Evolutionary conservation across 768 basidiomycete species (phyloP), one percentile per base, ranked within the genome.

Genomic region (Lentinus brumalis): DNA sequence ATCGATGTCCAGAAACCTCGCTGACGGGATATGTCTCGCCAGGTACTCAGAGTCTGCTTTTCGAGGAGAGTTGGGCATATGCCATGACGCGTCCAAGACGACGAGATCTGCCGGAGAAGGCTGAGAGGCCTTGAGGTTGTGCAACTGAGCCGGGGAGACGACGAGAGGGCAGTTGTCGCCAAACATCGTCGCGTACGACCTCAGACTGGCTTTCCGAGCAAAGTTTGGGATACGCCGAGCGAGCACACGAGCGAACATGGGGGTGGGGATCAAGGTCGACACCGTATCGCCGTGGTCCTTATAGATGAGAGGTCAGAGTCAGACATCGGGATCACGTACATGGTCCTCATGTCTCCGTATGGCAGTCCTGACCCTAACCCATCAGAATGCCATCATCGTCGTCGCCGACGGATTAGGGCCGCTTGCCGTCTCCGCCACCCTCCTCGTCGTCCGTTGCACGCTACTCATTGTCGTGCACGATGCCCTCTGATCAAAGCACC

Each of bases 401-500:
- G 40, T 56, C 51, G 50, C 51, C 46, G 56, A 45, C 46, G 59
- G 44, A 53, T 50, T 40, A 35, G 52, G 39, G 26, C 26, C n/a
- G 47, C 44, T 55, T 56, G 39, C 52, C 56, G 52, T 35, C 53
- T 53, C 55, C 57, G 30, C 31, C 62, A 50, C 30, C 50, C 45
- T 35, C 38, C 59, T 52, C 52, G 46, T 51, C 51, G 29, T 6
- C 39, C 41, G 46, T 53, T 47, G 51, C 56, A 11, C 21, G 26
- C 29, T 55, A 7, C 21, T 46, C 53, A 18, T 30, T 5, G 30
- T 56, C 18, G 35, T 5, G 11, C 56, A 51, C 53, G 54, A 97
- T 97, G 95, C 95, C 95, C 59, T 96, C 94, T 71, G 95, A 97
- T 80, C 89, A 96, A 74, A 91, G 91, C 65, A 96, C 94, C 67